These are phyloP conservation scores for Corymbia citriodora DNA, from an alignment of 441 rosid species.

Conservation along the genomic window DNA sequence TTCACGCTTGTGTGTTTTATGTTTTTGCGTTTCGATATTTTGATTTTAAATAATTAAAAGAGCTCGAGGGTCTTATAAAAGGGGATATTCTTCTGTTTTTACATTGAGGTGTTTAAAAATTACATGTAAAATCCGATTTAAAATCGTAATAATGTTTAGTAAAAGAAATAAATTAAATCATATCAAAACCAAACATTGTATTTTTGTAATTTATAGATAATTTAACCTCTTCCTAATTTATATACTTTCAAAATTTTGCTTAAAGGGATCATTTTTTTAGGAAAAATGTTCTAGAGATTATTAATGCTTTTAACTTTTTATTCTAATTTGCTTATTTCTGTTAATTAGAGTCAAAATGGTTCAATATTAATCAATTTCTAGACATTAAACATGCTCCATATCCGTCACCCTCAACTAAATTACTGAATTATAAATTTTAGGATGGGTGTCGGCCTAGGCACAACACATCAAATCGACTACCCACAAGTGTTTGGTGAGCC, in stretches of 20 bases:
- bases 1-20: no score
- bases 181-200: fast-evolving
- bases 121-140: background rate
- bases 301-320: background rate
- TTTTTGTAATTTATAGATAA: fast-evolving
- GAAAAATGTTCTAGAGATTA: background rate
- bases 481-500: fast-evolving
- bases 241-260: fast-evolving
- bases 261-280: no score
- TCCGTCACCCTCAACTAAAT: fast-evolving
- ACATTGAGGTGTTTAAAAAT: background rate
- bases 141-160: background rate
- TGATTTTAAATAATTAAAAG: no score
- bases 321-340: fast-evolving
- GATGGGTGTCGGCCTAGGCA: fast-evolving
- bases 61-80: background rate
- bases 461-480: fast-evolving
- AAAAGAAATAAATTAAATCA: no score
- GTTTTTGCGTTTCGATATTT: no score
- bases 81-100: no score
- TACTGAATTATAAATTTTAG: no score
- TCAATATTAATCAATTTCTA: background rate
- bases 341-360: fast-evolving
- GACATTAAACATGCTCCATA: background rate
- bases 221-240: fast-evolving